Percentiles rank a stretch among this genome's conserved stretches.
Conservation (phyloP, 1,139 yeast genomes). For the Hansenula anomala region DNA sequence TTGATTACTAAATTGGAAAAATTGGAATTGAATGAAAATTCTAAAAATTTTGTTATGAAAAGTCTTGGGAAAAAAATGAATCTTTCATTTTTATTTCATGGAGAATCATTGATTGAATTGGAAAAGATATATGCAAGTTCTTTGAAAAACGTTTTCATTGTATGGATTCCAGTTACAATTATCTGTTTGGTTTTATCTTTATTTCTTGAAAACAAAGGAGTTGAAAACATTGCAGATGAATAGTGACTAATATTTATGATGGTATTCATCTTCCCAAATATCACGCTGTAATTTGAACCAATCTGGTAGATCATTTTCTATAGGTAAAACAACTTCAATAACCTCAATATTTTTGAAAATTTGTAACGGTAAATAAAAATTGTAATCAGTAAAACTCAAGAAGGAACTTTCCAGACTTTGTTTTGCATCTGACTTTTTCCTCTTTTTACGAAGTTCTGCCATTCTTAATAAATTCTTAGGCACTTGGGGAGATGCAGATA, state of each 20-base stretch:
- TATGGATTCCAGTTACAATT: conserved; percentile 1
- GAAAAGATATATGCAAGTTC: conserved; percentile 1
- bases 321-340: conserved; percentile 49
- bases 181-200: conserved; percentile 2
- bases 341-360: conserved; percentile 22
- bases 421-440: conserved; percentile 30
- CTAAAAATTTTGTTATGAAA: neutral
- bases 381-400: neutral
- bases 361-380: conserved; percentile 20
- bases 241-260: neutral
- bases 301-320: conserved; percentile 55
- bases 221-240: too few species aligned
- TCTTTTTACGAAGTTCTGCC: conserved; percentile 48
- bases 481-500: conserved; percentile 64
- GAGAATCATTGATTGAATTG: neutral
- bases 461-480: conserved; percentile 54
- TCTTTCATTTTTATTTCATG: neutral
- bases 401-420: conserved; percentile 17
- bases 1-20: conserved; percentile 19
- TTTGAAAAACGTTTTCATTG: neutral
- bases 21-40: neutral
- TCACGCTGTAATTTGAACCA: conserved; percentile 51
- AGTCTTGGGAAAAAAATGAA: neutral
- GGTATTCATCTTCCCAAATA: conserved; percentile 1
- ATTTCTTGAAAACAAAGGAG: neutral